These are phyloP conservation scores for Closterium sp. DNA, from an alignment of 139 green algal genomes.

Conservation along the genomic window DNA sequence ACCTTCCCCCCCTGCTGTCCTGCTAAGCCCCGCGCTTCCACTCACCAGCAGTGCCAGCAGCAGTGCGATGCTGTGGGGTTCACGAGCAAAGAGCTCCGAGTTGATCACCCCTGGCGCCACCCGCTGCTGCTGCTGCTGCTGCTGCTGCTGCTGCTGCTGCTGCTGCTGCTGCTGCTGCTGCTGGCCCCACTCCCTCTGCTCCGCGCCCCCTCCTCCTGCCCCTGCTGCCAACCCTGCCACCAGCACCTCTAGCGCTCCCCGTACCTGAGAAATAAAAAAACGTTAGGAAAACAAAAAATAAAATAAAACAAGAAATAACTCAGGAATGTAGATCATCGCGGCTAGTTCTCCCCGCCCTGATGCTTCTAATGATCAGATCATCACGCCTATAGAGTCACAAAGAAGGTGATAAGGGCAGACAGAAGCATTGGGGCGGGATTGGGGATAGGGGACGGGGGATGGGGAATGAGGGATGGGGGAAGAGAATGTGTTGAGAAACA, in stretches of 20 bases:
- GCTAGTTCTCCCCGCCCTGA: no score
- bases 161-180: no score
- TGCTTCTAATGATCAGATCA: no score
- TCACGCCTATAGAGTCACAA: not conserved
- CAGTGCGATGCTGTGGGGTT: not conserved
- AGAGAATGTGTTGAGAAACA: not conserved
- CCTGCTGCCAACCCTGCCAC: slow-evolving; percentile 49
- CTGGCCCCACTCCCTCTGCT: not conserved
- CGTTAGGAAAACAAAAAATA: not conserved
- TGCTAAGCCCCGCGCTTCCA: no score
- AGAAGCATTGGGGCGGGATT: no score
- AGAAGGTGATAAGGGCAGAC: not conserved
- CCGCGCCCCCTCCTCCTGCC: not conserved
- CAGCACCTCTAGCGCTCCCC: slow-evolving; percentile 77
- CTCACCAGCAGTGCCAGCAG: not conserved
- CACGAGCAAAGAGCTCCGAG: slow-evolving; percentile 75
- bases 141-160: not conserved
- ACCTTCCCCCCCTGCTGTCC: no score
- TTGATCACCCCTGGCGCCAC: not conserved
- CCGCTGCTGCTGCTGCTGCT: no score
- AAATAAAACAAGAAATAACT: no score
- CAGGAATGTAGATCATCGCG: no score
- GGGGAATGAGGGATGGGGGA: not conserved
- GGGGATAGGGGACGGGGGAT: not conserved
- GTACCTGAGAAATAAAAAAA: slow-evolving; percentile 43